Evolutionary conservation across 2,329 filamentous ascomycete genomes (phyloP).

Genomic region (Microdochium trichocladiopsis): DNA sequence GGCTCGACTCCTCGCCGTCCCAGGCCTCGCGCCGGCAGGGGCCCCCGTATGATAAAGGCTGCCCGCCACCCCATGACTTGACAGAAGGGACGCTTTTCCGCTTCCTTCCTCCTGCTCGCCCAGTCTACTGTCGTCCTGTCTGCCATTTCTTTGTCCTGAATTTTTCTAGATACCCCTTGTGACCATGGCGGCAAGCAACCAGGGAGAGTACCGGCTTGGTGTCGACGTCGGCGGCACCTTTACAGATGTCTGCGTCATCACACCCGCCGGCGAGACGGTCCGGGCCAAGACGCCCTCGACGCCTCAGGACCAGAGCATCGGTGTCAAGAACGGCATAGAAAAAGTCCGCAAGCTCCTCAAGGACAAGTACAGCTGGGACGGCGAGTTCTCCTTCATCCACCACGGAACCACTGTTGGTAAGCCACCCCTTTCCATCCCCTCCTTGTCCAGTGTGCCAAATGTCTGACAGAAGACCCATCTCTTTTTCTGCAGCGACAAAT

Average conservation of each 20-base stretch:
- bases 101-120: neutral
- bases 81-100: neutral
- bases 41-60: no score
- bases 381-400: constrained; percentile 39
- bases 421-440: neutral
- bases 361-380: constrained; percentile 29
- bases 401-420: constrained; percentile 36
- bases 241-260: constrained; percentile 39
- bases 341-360: constrained; percentile 31
- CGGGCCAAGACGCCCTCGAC: constrained; percentile 38
- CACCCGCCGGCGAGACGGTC: constrained; percentile 31
- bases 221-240: constrained; percentile 30
- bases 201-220: constrained; percentile 13
- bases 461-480: neutral
- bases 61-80: no score
- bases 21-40: no score
- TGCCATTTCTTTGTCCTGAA: neutral
- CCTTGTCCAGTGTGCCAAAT: neutral
- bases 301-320: constrained; percentile 35
- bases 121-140: neutral
- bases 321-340: constrained; percentile 34
- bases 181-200: constrained; percentile 3
- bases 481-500: constrained; percentile 28
- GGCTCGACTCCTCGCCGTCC: no score
- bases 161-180: neutral